A percentile compares a stretch with the other conserved stretches of the same genome.
Conservation (phyloP, 2,329 filamentous ascomycete species). For the Talaromyces sp. region DNA sequence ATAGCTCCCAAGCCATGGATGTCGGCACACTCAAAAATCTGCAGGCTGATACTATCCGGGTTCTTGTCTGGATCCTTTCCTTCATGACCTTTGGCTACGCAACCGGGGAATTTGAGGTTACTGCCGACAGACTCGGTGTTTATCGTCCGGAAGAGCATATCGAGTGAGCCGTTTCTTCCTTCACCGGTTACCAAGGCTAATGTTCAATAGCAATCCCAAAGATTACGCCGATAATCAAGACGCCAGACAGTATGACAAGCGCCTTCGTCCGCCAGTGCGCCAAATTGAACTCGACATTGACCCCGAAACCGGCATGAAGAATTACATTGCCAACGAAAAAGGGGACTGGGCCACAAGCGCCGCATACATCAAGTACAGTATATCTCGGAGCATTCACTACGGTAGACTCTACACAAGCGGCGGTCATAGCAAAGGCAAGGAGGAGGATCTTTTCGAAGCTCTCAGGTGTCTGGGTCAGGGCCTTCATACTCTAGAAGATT, state of each 20-base stretch:
- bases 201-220: constrained; percentile 62
- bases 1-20: constrained; percentile 71
- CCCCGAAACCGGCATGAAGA: constrained; percentile 88
- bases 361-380: constrained; percentile 75
- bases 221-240: constrained; percentile 85
- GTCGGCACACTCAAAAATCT: constrained; percentile 76
- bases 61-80: constrained; percentile 77
- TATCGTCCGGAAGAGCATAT: constrained; percentile 70
- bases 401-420: constrained; percentile 72
- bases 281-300: constrained; percentile 72
- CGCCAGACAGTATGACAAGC: constrained; percentile 71
- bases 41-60: constrained; percentile 73
- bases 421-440: constrained; percentile 60
- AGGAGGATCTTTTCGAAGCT: constrained; percentile 77
- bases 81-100: constrained; percentile 82
- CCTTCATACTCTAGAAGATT: constrained; percentile 77
- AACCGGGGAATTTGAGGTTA: constrained; percentile 83
- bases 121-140: constrained; percentile 72
- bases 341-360: constrained; percentile 87
- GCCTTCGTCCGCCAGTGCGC: constrained; percentile 76
- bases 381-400: constrained; percentile 72
- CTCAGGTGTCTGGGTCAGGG: constrained; percentile 73
- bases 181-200: neutral
- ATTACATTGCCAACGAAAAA: constrained; percentile 91
- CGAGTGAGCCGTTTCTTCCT: constrained; percentile 34